These are phyloP conservation scores for Chaetomidium leptoderma DNA, from an alignment of 495 filamentous ascomycete genomes.

Conservation along the genomic window DNA sequence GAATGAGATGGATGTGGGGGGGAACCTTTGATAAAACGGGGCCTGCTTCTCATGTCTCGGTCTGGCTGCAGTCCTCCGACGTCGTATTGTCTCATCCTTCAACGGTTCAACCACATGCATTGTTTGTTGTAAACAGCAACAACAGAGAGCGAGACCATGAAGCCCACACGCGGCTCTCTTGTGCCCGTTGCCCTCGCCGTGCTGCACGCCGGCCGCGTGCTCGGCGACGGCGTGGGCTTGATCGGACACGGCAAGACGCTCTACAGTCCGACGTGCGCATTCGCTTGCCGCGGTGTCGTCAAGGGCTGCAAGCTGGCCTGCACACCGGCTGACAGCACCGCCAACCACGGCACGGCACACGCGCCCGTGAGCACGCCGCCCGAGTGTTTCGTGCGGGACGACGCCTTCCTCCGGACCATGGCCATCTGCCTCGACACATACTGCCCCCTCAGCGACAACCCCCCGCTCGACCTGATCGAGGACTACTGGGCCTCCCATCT, in stretches of 20 bases:
- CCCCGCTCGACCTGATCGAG: slow-evolving; percentile 12
- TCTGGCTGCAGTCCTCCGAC: background rate
- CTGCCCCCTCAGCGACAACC: slow-evolving; percentile 20
- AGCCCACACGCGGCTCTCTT: background rate
- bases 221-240: slow-evolving; percentile 20
- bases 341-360: slow-evolving; percentile 24
- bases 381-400: slow-evolving; percentile 18
- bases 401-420: slow-evolving; percentile 20
- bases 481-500: slow-evolving; percentile 25
- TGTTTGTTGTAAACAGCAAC: background rate
- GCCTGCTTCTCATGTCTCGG: background rate
- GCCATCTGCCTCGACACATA: slow-evolving; percentile 24
- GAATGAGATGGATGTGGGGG: background rate
- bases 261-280: slow-evolving; percentile 22
- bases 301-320: slow-evolving; percentile 16
- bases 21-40: background rate
- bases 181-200: background rate
- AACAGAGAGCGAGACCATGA: background rate
- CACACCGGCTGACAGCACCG: slow-evolving; percentile 12
- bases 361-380: slow-evolving; percentile 17
- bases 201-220: slow-evolving; percentile 7
- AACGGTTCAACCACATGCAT: background rate
- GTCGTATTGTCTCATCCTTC: background rate
- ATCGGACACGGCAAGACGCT: slow-evolving; percentile 21
- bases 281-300: slow-evolving; percentile 21